Percentiles rank a stretch among this genome's conserved stretches.
phyloP scores from a whole-genome alignment of 306 rosid species.

The Astragalus membranaceus region DNA sequence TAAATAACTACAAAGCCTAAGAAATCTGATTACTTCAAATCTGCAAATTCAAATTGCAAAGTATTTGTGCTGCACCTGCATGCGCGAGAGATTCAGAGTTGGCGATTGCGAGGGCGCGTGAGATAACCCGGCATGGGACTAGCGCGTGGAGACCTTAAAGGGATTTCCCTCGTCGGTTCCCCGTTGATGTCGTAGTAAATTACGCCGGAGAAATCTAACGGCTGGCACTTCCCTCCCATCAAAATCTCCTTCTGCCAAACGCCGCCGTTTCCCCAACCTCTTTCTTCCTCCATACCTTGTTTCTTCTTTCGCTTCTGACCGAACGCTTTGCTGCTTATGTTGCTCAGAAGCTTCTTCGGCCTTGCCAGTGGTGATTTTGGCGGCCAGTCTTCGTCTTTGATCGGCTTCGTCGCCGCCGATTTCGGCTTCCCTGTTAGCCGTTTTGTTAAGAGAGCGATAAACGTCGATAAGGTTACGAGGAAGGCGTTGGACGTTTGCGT shows the following conservation, averaged over 20 bases:
- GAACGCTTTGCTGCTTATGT: slow-evolving; percentile 57
- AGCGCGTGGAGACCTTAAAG: slow-evolving; percentile 76
- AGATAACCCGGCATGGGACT: slow-evolving; percentile 80
- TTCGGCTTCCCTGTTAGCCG: slow-evolving; percentile 33
- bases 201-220: slow-evolving; percentile 72
- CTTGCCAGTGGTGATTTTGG: slow-evolving; percentile 27
- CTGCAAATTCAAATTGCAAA: too few species aligned
- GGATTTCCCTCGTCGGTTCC: slow-evolving; percentile 40
- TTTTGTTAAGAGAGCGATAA: slow-evolving; percentile 29
- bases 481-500: slow-evolving; percentile 18
- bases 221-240: slow-evolving; percentile 91
- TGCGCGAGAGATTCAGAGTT: neutral
- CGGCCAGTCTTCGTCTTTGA: neutral
- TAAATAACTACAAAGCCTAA: neutral
- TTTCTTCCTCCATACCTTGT: neutral
- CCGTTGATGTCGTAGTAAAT: slow-evolving; percentile 68
- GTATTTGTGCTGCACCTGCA: neutral
- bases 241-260: slow-evolving; percentile 85
- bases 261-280: slow-evolving; percentile 77
- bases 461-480: slow-evolving; percentile 31
- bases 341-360: slow-evolving; percentile 65
- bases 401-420: neutral
- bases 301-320: slow-evolving; percentile 30
- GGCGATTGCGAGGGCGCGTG: slow-evolving; percentile 2
- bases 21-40: too few species aligned